Conservation (phyloP, 306 rosid genomes). For the Erythrophleum fordii region DNA sequence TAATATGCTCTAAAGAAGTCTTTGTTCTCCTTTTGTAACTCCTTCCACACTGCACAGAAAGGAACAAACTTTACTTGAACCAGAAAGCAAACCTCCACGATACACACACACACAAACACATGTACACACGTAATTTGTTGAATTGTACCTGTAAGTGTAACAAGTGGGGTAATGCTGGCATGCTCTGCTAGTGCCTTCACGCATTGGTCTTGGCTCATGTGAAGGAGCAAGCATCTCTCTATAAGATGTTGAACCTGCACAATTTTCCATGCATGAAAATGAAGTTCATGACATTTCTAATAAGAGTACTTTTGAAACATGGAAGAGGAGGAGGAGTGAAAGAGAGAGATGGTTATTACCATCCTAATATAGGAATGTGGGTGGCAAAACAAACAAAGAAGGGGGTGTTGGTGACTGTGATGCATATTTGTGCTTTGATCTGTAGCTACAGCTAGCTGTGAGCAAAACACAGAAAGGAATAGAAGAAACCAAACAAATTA, state of each 20-base stretch:
- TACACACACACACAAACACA: background rate
- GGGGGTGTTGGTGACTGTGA: slow-evolving; percentile 51
- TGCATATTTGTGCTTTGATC: slow-evolving; percentile 42
- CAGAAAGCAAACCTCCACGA: background rate
- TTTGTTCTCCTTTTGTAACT: slow-evolving; percentile 83
- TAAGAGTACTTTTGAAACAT: background rate
- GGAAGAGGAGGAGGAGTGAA: background rate
- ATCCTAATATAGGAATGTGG: slow-evolving; percentile 81
- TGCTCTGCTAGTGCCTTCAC: slow-evolving; percentile 65
- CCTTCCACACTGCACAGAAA: slow-evolving; percentile 83
- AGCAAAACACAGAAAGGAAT: slow-evolving; percentile 50
- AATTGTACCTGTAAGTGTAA: slow-evolving; percentile 76
- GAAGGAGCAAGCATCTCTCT: slow-evolving; percentile 88
- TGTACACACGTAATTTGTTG: background rate
- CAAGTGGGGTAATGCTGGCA: slow-evolving; percentile 80
- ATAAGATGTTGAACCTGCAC: slow-evolving; percentile 87
- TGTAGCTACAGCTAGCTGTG: slow-evolving; percentile 25
- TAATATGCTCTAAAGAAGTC: slow-evolving; percentile 84
- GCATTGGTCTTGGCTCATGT: slow-evolving; percentile 84
- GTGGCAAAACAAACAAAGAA: slow-evolving; percentile 85
- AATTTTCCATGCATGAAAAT: slow-evolving; percentile 35
- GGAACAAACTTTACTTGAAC: slow-evolving; percentile 1
- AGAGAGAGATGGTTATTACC: slow-evolving; percentile 47
- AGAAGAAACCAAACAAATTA: slow-evolving; percentile 22
- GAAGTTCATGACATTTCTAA: background rate